Conservation (phyloP, 2,329 filamentous ascomycete species). For the Aureobasidium melanogenum region DNA sequence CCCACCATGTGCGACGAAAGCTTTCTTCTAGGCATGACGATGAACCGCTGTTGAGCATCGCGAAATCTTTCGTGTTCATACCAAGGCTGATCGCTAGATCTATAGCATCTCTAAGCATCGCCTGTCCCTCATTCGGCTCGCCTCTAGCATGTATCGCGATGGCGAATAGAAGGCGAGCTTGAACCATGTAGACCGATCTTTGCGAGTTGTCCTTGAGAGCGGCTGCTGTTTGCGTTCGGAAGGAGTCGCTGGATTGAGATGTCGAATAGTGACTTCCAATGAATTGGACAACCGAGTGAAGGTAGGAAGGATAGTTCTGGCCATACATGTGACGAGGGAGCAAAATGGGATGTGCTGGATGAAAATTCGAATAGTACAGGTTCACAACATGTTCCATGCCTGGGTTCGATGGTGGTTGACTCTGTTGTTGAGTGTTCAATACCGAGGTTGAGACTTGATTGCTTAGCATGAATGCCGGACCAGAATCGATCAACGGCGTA, state of each 20-base stretch:
- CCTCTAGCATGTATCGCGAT: slow-evolving; percentile 71
- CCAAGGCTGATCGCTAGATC: slow-evolving; percentile 66
- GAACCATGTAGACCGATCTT: slow-evolving; percentile 51
- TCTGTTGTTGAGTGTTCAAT: background rate
- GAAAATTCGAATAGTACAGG: slow-evolving; percentile 49
- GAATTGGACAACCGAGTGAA: slow-evolving; percentile 47
- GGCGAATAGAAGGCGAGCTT: slow-evolving; percentile 67
- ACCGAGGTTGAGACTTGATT: background rate
- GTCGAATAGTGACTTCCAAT: slow-evolving; percentile 47
- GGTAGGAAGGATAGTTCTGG: slow-evolving; percentile 35
- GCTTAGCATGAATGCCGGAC: background rate
- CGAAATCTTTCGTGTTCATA: slow-evolving; percentile 62
- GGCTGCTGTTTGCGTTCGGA: slow-evolving; percentile 39
- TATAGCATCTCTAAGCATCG: slow-evolving; percentile 59
- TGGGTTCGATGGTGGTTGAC: background rate
- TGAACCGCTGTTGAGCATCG: slow-evolving; percentile 53
- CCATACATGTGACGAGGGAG: slow-evolving; percentile 38
- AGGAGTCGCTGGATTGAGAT: slow-evolving; percentile 35
- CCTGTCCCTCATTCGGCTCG: slow-evolving; percentile 58
- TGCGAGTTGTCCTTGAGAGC: slow-evolving; percentile 27
- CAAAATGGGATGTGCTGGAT: slow-evolving; percentile 48
- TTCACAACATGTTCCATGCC: slow-evolving; percentile 36
- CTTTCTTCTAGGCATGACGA: slow-evolving; percentile 68
- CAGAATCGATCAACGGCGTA: background rate
- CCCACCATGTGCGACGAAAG: slow-evolving; percentile 89